These are phyloP conservation scores for Paxillus ammoniavirescens DNA, from an alignment of 768 basidiomycete species.

Conservation along the genomic window DNA sequence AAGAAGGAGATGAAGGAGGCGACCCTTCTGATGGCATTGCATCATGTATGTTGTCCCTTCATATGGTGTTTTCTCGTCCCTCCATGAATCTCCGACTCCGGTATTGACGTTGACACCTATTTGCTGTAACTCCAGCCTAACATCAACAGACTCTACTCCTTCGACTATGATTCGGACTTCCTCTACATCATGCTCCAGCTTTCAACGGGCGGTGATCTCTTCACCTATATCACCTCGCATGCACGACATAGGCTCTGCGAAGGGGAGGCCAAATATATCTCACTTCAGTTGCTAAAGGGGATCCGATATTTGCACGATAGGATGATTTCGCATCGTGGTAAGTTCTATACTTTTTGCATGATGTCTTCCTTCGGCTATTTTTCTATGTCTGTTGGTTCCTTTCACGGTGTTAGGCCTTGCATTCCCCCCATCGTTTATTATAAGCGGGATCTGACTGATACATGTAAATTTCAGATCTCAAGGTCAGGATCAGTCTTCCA, in stretches of 20 bases:
- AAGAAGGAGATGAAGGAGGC: slow-evolving; percentile 75
- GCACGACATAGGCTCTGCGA: slow-evolving; percentile 60
- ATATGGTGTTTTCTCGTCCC: background rate
- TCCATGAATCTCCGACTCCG: too few relatives aligned
- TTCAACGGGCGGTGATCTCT: slow-evolving; percentile 85
- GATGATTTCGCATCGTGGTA: slow-evolving; percentile 79
- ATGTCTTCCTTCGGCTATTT: background rate
- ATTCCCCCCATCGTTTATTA: background rate
- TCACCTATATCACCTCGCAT: slow-evolving; percentile 74
- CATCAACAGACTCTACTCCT: slow-evolving; percentile 75
- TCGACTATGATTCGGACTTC: slow-evolving; percentile 59
- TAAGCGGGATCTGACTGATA: background rate
- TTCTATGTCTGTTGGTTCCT: background rate
- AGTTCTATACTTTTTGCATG: slow-evolving; percentile 9
- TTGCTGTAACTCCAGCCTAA: slow-evolving; percentile 54
- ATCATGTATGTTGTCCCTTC: slow-evolving; percentile 53
- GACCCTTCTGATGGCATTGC: slow-evolving; percentile 63
- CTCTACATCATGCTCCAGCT: slow-evolving; percentile 85
- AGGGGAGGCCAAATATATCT: slow-evolving; percentile 82
- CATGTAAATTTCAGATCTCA: slow-evolving; percentile 49
- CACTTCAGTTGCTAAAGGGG: slow-evolving; percentile 75
- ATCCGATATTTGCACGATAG: slow-evolving; percentile 68
- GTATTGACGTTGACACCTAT: background rate
- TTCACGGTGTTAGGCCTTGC: background rate
- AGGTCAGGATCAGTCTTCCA: slow-evolving; percentile 38